These are phyloP conservation scores for Syzygium malaccense DNA, from an alignment of 441 rosid species.

Conservation along the genomic window DNA sequence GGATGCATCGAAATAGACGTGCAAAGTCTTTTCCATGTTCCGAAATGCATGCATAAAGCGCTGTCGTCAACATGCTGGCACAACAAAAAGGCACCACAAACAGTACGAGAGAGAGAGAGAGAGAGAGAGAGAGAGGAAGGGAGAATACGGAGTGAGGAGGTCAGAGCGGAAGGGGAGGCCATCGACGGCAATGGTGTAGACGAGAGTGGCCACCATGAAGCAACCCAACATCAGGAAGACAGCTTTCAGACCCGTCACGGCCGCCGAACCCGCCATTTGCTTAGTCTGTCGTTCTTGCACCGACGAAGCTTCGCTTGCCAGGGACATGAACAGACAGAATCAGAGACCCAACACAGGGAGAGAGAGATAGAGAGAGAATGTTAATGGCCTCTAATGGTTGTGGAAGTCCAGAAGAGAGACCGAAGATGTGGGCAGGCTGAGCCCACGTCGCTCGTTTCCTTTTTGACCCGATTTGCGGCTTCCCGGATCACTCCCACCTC, in stretches of 20 bases:
- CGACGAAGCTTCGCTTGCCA: not conserved
- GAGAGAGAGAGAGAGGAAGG: not conserved
- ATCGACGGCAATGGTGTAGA: slow-evolving; percentile 55
- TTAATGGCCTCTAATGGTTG: not conserved
- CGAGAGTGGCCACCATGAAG: slow-evolving; percentile 43
- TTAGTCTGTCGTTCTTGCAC: not conserved
- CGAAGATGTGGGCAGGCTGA: not conserved
- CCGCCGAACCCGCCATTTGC: slow-evolving; percentile 20
- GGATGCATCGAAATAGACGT: not conserved
- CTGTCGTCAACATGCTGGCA: not conserved
- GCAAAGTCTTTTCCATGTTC: not conserved
- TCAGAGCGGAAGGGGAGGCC: slow-evolving; percentile 77
- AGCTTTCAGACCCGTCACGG: slow-evolving; percentile 30
- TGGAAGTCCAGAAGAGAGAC: not conserved
- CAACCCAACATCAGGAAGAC: slow-evolving; percentile 38
- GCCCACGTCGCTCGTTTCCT: not conserved
- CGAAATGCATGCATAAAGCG: not conserved
- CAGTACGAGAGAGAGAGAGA: not conserved
- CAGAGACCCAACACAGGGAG: not conserved
- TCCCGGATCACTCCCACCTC: not conserved
- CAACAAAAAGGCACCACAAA: not conserved
- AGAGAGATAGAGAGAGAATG: not conserved
- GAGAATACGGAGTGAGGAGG: slow-evolving; percentile 62
- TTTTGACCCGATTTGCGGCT: not conserved
- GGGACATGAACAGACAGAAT: not conserved